Conservation (phyloP, 208 protist species). For the Acanthamoeba castellanii region DNA sequence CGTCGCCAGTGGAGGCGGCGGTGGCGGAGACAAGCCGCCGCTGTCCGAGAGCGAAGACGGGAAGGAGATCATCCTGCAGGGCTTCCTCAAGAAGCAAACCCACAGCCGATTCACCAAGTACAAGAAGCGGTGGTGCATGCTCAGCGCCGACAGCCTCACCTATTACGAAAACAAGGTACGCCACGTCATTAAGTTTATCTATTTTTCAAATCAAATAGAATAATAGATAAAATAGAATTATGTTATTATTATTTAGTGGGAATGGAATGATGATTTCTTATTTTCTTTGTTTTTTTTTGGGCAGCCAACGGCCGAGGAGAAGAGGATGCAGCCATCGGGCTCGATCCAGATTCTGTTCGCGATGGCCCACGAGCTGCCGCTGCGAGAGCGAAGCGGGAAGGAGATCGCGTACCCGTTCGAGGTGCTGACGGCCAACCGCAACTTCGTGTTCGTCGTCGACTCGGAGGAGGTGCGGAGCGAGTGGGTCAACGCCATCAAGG, state of each 20-base stretch:
- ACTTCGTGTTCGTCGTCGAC: constrained; percentile 43
- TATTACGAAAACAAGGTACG: constrained; percentile 44
- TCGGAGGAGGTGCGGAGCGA: constrained; percentile 34
- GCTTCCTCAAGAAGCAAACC: constrained; percentile 55
- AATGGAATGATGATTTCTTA: too few relatives aligned
- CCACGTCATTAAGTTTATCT: background rate
- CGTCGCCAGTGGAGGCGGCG: background rate
- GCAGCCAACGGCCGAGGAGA: background rate
- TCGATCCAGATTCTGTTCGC: constrained; percentile 59
- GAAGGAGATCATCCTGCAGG: constrained; percentile 27
- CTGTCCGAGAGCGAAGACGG: background rate
- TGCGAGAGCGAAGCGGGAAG: background rate
- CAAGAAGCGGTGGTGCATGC: constrained; percentile 57
- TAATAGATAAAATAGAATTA: too few relatives aligned
- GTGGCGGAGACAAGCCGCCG: background rate
- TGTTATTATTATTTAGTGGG: too few relatives aligned
- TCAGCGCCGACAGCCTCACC: constrained; percentile 22
- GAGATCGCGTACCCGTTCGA: constrained; percentile 51
- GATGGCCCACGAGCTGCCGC: constrained; percentile 38
- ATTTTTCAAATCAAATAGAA: too few relatives aligned
- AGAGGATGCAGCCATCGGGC: constrained; percentile 10
- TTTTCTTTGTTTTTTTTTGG: too few relatives aligned
- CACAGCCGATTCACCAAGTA: constrained; percentile 54
- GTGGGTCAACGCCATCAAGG: constrained; percentile 57
- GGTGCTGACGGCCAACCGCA: constrained; percentile 63